Evolutionary conservation across 164 flowering plant genomes (phyloP), one percentile per base, ranked within the genome.

Genomic region (Annona squamosa): DNA sequence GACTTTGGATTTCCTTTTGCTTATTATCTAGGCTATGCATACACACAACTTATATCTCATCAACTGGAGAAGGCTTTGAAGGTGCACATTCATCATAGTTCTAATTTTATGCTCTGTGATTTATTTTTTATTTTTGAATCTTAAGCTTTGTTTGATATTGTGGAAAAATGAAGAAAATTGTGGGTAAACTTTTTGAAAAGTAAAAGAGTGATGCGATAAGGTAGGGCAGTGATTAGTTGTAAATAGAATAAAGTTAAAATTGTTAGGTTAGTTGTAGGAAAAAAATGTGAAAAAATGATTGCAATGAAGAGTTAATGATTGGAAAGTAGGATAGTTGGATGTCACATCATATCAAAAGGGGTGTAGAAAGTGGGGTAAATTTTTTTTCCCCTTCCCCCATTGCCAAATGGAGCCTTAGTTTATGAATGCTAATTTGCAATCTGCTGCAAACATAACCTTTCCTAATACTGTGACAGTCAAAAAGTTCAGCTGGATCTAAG

Each of bases 41-140:
- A 75, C 52, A 75, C 72, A 41, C 74, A 81, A 77, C 73, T 79
- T 37, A 56, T 92, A 66, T 79, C 85, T 73, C 82, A 72, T 77
- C 87, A 89, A 4, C 67, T 91, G 64, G 98, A 95, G 83, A 95
- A 90, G 75, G 93, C 95, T 45, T 76, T 95, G 76, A 89, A 88
- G 97, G 98, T 90, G 84, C 74, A 63, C 19, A 59, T 77, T 12
- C 48, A 64, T 65, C 43, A 42, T 46, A 43, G 74, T 37, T 69
- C 61, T 19, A 43, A 61, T 48, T 37, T 41, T 68, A 9, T 64
- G 18, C 46, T 45, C 17, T 46, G 3, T 70, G 5, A 16, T 72
- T 26, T 73, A 46, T 17, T 19, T 56, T 64, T 26, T 26, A 26
- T 26, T 26, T 26, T 26, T 26, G 37, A 26, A 26, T 26, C 37